Conservation (phyloP, 768 basidiomycete species). For the Lentinula aciculospora region DNA sequence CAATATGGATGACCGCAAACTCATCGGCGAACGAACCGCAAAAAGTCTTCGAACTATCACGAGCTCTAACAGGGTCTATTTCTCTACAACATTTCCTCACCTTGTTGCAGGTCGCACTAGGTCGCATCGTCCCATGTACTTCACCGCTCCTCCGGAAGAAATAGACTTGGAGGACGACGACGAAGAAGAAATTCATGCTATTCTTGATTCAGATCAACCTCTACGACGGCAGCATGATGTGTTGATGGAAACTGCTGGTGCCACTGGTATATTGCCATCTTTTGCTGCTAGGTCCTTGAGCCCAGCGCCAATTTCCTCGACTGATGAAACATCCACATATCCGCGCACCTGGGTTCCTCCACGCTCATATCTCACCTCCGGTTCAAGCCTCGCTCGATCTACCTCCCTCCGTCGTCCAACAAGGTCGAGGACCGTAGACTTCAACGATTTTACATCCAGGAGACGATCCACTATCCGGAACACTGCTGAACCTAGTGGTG, state of each 20-base stretch:
- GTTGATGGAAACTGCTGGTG: constrained; percentile 22
- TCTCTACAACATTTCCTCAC: constrained; percentile 12
- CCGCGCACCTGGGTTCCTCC: constrained; percentile 2
- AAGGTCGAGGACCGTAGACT: constrained; percentile 54
- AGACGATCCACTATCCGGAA: constrained; percentile 51
- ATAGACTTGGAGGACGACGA: constrained; percentile 56
- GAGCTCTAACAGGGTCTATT: constrained; percentile 48
- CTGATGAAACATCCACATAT: not conserved
- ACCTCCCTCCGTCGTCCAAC: constrained; percentile 55
- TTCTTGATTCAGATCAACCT: constrained; percentile 31
- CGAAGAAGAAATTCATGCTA: constrained; percentile 53
- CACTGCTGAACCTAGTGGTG: constrained; percentile 15
- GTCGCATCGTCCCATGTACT: constrained; percentile 42
- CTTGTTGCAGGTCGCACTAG: not conserved
- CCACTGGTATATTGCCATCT: not conserved
- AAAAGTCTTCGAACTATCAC: constrained; percentile 56
- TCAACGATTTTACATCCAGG: constrained; percentile 66
- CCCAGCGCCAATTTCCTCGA: not conserved
- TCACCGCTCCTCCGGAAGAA: constrained; percentile 47
- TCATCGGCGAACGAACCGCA: constrained; percentile 65
- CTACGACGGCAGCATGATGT: constrained; percentile 63
- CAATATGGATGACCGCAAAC: constrained; percentile 45
- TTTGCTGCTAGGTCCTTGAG: not conserved
- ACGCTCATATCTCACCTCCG: constrained; percentile 12
- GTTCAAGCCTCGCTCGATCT: constrained; percentile 43